phyloP scores from a whole-genome alignment of 2,329 filamentous ascomycete species.

The Epichloe elymi region DNA sequence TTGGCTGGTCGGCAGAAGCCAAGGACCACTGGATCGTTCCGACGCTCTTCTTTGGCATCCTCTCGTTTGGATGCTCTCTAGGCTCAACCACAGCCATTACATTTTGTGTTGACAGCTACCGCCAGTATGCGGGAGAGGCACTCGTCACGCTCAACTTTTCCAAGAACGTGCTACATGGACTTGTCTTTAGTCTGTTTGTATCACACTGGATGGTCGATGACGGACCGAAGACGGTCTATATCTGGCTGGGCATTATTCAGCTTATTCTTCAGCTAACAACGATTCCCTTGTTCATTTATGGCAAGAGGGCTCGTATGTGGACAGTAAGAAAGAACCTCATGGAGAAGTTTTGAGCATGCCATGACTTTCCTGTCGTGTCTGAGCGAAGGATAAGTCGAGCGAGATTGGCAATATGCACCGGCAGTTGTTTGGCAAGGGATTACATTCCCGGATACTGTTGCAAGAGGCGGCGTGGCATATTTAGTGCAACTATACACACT shows the following conservation, averaged over 20 bases:
- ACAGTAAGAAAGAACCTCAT: slow-evolving; percentile 76
- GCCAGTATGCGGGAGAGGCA: slow-evolving; percentile 86
- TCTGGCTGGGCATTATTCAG: slow-evolving; percentile 79
- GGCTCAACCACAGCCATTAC: slow-evolving; percentile 88
- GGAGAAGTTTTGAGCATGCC: slow-evolving; percentile 48
- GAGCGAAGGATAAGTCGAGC: neutral
- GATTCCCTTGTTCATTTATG: slow-evolving; percentile 88
- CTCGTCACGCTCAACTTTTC: slow-evolving; percentile 88
- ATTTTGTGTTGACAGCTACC: slow-evolving; percentile 85
- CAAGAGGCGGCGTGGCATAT: neutral
- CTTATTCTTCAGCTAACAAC: slow-evolving; percentile 59
- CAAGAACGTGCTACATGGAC: slow-evolving; percentile 86
- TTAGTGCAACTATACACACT: neutral
- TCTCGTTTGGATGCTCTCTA: slow-evolving; percentile 84
- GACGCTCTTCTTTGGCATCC: slow-evolving; percentile 81
- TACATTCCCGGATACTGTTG: neutral
- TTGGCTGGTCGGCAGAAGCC: slow-evolving; percentile 78
- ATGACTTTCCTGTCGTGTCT: neutral
- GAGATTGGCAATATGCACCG: neutral
- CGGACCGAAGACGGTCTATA: slow-evolving; percentile 65
- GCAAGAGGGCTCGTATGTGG: slow-evolving; percentile 88
- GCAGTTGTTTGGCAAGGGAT: neutral
- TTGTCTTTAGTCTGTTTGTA: slow-evolving; percentile 82
- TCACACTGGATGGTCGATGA: slow-evolving; percentile 67
- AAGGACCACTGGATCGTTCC: slow-evolving; percentile 79